Base-by-base conservation (phyloP, 495 filamentous ascomycete species). In the Hypoxylon lienhwacheense region DNA sequence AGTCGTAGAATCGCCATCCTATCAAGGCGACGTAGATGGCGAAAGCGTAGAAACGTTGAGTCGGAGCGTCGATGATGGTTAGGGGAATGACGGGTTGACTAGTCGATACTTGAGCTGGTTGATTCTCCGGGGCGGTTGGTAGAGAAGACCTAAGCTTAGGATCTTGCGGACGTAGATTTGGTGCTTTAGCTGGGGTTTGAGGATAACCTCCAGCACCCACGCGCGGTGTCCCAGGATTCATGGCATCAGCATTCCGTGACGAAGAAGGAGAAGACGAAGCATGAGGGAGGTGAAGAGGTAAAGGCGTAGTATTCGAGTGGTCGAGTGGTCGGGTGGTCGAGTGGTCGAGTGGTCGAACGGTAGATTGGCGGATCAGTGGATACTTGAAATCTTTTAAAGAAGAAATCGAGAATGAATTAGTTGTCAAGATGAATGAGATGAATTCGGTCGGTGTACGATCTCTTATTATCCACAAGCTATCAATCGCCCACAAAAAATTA, bases 1-100 rank as follows among this genome's bases (percentile, higher is more conserved):
- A 91, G 71, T 98, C 91, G 65, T 89, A 96, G 7, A 92, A 66
- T 40, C 89, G 81, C 86, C 87, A 97, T 47, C 82, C 81, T 62
- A 85, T 76, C 22, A 98, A 72, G 5, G 73, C 76, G 20, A 85
- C 59, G 62, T 90, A 97, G 51, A 96, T 66, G 10, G 82, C 83
- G n/a, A 83, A 73, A 28, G 90, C 85, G 67, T 95, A 97, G 35
- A 93, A 77, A 19, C 93, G 81, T 71, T 98, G 93, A 10, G 85
- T 85, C 2, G 93, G 90, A 15, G 88, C 88, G 73, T 97, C 93
- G 55, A 97, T 71, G 28, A 93, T 65, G 35, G 76, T 73, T 39
- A 85, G 72, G 5, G 90, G 87, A 53, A 97, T 87, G 28, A 90
- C 66, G n/a, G 91, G 90, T 17, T 65, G 46, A 21, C 57, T 59